Conservation (phyloP, 2,329 filamentous ascomycete species). For the Cryphonectria japonica region DNA sequence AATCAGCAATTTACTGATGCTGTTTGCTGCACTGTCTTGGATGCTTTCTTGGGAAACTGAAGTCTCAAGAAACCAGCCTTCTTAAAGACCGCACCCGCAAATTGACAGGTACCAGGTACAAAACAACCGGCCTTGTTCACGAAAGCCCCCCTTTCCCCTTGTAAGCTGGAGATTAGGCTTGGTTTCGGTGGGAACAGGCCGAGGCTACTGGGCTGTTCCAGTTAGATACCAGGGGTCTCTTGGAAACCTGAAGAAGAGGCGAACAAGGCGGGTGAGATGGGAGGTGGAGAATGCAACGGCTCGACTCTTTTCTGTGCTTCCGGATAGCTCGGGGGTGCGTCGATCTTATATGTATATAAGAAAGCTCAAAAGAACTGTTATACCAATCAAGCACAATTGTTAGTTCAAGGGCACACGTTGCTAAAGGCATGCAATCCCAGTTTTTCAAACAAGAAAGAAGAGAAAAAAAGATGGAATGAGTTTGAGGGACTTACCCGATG, state of each 20-base stretch:
- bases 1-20: not conserved
- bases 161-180: constrained; percentile 17
- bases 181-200: constrained; percentile 21
- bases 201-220: constrained; percentile 5
- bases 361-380: not conserved
- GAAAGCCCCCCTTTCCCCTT: constrained; percentile 13
- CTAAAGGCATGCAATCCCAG: not conserved
- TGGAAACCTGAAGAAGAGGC: constrained; percentile 8
- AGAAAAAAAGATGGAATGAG: too few species aligned
- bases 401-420: not conserved
- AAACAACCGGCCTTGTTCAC: not conserved
- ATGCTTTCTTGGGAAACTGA: not conserved
- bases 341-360: not conserved
- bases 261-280: constrained; percentile 11
- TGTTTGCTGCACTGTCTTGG: constrained; percentile 4
- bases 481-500: not conserved
- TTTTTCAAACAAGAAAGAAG: too few species aligned
- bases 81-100: not conserved
- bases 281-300: constrained; percentile 18
- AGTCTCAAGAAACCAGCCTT: not conserved
- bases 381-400: not conserved
- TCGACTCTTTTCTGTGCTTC: not conserved
- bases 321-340: constrained; percentile 4
- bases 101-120: constrained; percentile 15
- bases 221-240: constrained; percentile 25